These are phyloP conservation scores for Rhazya stricta DNA, from an alignment of 257 asterid genomes.

Conservation along the genomic window DNA sequence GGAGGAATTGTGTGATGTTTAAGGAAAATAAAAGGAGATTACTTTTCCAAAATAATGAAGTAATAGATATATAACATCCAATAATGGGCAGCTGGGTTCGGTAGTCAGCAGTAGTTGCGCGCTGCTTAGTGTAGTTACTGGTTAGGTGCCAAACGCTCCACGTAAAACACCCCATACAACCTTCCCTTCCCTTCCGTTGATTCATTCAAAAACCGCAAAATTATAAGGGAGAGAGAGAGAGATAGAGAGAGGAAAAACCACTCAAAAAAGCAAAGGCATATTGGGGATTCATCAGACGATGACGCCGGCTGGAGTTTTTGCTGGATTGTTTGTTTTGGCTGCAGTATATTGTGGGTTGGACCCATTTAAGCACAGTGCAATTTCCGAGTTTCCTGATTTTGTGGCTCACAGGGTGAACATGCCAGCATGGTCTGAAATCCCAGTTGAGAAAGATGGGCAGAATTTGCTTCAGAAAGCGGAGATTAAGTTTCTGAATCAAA, in stretches of 20 bases:
- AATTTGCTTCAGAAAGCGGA: slow-evolving; percentile 80
- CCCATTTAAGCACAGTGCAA: slow-evolving; percentile 68
- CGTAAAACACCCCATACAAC: background rate
- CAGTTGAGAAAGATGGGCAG: slow-evolving; percentile 47
- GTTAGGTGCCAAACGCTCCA: slow-evolving; percentile 14
- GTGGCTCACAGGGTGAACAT: slow-evolving; percentile 51
- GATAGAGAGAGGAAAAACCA: background rate
- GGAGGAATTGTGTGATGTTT: no score
- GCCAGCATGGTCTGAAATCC: slow-evolving; percentile 71
- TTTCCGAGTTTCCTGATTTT: slow-evolving; percentile 62
- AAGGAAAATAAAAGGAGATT: no score
- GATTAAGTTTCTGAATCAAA: slow-evolving; percentile 63
- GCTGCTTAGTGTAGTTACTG: background rate
- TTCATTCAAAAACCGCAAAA: background rate
- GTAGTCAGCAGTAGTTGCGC: background rate
- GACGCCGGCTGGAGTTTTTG: slow-evolving; percentile 37
- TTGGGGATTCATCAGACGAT: slow-evolving; percentile 18
- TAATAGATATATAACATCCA: no score
- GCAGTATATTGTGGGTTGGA: slow-evolving; percentile 87
- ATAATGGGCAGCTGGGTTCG: background rate
- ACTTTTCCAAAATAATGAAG: no score
- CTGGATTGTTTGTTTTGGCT: slow-evolving; percentile 42
- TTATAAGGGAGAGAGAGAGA: background rate
- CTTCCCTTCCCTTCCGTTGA: background rate
- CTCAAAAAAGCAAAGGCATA: background rate